A percentile compares a stretch with the other conserved stretches of the same genome.
Conservation (phyloP, 345 rosid genomes). For the Eucalyptus fibrosa region DNA sequence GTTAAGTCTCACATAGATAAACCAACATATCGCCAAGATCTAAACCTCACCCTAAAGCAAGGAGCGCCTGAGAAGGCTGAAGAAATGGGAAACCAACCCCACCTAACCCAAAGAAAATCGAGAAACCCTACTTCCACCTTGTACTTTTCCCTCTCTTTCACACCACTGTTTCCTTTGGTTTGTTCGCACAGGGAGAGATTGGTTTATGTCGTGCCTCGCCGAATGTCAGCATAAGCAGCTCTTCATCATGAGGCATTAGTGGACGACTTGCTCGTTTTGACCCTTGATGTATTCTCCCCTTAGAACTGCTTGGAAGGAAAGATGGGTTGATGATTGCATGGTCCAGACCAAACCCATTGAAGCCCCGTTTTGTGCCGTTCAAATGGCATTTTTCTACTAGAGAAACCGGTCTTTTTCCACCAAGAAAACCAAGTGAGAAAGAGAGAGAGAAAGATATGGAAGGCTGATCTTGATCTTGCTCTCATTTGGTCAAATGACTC, state of each 20-base stretch:
- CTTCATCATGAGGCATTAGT: not conserved
- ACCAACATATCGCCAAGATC: not conserved
- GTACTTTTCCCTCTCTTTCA: not conserved
- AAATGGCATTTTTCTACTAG: not conserved
- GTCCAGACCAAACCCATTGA: not conserved
- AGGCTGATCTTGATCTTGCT: not conserved
- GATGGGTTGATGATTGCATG: not conserved
- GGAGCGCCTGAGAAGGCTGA: not conserved
- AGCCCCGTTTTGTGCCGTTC: not conserved
- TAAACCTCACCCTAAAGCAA: not conserved
- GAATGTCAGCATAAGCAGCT: not conserved
- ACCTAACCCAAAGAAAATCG: not conserved
- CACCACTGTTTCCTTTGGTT: not conserved
- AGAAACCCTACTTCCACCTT: not conserved
- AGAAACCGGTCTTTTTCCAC: not conserved
- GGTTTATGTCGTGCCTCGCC: not conserved
- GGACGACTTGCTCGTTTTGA: not conserved
- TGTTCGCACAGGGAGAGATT: not conserved
- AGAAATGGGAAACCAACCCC: not conserved
- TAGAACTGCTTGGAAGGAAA: not conserved
- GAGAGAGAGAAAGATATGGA: not conserved
- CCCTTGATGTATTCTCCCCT: not conserved
- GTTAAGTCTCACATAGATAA: not conserved
- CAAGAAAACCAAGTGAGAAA: not conserved
- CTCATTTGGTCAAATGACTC: not conserved